A percentile compares a stretch with the other conserved stretches of the same genome.
Conservation (phyloP, 192 early-diverging fungal species). For the Linderina pennispora region DNA sequence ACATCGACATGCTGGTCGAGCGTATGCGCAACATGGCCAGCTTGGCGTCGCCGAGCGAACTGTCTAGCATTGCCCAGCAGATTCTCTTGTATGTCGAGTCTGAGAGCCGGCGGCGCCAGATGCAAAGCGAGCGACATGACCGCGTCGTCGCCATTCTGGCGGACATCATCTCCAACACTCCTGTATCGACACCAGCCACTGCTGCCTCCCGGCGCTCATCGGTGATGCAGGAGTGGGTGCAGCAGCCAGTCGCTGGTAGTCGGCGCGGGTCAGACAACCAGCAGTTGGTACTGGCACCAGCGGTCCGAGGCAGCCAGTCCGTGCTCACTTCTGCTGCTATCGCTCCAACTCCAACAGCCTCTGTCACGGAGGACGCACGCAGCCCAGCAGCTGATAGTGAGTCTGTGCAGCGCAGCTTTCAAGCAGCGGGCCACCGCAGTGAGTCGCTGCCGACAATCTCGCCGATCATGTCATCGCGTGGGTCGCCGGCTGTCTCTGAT, state of each 20-base stretch:
- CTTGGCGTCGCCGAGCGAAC: conserved; percentile 13
- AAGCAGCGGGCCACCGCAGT: not conserved
- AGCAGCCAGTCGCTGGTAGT: no score
- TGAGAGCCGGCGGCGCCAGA: conserved; percentile 34
- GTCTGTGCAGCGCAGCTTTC: no score
- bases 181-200: no score
- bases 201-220: no score
- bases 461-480: not conserved
- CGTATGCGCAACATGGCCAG: conserved; percentile 27
- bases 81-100: conserved; percentile 41
- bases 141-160: conserved; percentile 32
- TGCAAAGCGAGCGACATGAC: conserved; percentile 42
- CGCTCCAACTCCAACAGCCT: no score
- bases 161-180: conserved; percentile 11
- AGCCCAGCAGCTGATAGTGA: no score
- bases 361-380: no score
- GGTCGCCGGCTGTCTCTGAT: not conserved
- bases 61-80: conserved; percentile 24
- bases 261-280: no score
- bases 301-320: no score
- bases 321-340: no score
- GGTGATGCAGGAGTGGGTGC: no score
- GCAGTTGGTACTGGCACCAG: no score
- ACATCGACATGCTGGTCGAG: conserved; percentile 17
- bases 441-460: not conserved